phyloP scores from a whole-genome alignment of 805 yeast species.

The Myxozyma vanderwaltii region DNA sequence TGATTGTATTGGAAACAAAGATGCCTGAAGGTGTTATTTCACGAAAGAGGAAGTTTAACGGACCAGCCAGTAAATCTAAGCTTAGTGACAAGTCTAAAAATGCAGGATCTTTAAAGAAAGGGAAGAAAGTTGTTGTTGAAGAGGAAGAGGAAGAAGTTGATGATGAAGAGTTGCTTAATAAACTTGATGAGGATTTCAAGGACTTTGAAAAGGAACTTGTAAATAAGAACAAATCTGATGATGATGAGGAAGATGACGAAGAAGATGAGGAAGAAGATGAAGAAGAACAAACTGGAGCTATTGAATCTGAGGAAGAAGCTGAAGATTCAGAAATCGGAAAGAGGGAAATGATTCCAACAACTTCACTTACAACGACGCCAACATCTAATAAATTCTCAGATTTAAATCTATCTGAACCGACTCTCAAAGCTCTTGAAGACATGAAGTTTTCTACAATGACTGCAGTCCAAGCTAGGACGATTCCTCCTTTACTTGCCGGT shows the following conservation, averaged over 20 bases:
- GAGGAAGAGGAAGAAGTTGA: slow-evolving; percentile 16
- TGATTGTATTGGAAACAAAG: background rate
- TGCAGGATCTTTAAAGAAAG: background rate
- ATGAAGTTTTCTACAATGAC: slow-evolving; percentile 96
- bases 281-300: background rate
- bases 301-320: slow-evolving; percentile 36
- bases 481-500: slow-evolving; percentile 95
- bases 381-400: slow-evolving; percentile 47
- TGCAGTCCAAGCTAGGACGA: slow-evolving; percentile 90
- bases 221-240: slow-evolving; percentile 38
- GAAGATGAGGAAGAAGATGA: slow-evolving; percentile 35
- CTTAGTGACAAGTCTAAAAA: background rate
- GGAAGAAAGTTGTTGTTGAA: slow-evolving; percentile 3
- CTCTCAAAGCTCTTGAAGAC: slow-evolving; percentile 73
- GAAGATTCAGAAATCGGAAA: slow-evolving; percentile 20
- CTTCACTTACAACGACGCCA: background rate
- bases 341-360: background rate
- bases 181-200: slow-evolving; percentile 22
- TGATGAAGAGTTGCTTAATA: slow-evolving; percentile 14
- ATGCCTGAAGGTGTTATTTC: background rate
- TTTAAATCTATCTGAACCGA: slow-evolving; percentile 75
- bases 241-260: slow-evolving; percentile 42
- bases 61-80: no score
- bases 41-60: background rate
- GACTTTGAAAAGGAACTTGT: slow-evolving; percentile 21